Evolutionary conservation across 805 yeast species (phyloP), one percentile per base, ranked within the genome.

Genomic region (Candida argentea): DNA sequence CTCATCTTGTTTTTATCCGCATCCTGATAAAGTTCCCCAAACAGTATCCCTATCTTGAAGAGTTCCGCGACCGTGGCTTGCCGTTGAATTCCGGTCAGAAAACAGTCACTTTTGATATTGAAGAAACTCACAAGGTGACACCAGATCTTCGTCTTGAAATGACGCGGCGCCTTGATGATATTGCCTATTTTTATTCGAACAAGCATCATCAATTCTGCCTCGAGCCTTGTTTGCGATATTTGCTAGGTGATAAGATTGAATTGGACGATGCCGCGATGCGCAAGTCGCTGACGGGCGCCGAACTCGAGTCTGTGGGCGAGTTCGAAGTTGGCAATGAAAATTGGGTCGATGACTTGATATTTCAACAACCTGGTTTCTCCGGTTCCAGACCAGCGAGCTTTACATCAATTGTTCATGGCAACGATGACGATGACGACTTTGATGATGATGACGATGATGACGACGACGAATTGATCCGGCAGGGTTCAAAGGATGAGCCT

Each of bases 221-320:
- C 13, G 97, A 91, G 45, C 77, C 81, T 1, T 73, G 87, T 40
- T 50, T 89, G 31, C 49, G 95, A 24, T 80, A 62, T 42, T 56
- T 91, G 2, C 59, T 86, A 59, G 98, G 98, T 3, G 96, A 85
- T 38, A 69, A 72, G 30, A 61, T 79, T 6, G 67, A 67, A 7
- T 38, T 64, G 20, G 50, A 52, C 16, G 69, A 64, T 20, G 42
- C 46, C 1, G 27, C 47, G 16, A 48, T 57, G 50, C 32, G 42
- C 8, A 52, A 40, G 3, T 16, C 25, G 3, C 32, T 36, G 5
- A 30, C 33, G 5, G 40, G 39, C 3, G 45, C 41, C 10, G 38
- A 32, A 7, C 44, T 42, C 6, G 20, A 18, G 20, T 18, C 20
- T 8, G 10, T 8, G 10, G 20, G 10, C 7, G 20, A 18, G 10